These are phyloP conservation scores for Balamuthia mandrillaris DNA, from an alignment of 208 protist species.

Conservation along the genomic window DNA sequence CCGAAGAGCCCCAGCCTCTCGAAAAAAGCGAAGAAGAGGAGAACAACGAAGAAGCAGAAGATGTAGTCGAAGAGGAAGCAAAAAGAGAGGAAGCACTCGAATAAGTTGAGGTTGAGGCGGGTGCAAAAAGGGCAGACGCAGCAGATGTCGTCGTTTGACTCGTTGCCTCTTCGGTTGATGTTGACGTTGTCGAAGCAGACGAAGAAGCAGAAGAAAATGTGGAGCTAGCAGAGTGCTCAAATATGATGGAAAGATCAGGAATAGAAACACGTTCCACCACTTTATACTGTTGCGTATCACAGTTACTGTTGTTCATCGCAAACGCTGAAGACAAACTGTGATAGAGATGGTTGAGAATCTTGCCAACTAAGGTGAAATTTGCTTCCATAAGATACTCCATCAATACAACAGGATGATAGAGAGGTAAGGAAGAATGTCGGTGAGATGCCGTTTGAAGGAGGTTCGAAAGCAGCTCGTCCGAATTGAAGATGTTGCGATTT, in stretches of 20 bases:
- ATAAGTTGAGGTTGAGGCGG: too few species aligned
- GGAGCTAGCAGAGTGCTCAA: too few species aligned
- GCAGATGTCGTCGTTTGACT: too few species aligned
- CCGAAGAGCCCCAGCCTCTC: too few species aligned
- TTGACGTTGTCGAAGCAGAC: neutral
- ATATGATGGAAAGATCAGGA: neutral
- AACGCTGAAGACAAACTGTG: neutral
- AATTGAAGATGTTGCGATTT: neutral
- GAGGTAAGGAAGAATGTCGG: neutral
- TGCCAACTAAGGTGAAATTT: neutral
- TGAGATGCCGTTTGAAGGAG: neutral
- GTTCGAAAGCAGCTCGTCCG: neutral
- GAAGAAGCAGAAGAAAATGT: neutral
- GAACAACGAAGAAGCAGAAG: too few species aligned
- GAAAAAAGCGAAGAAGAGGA: too few species aligned
- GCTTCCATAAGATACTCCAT: neutral
- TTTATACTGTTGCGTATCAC: neutral
- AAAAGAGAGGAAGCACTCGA: neutral
- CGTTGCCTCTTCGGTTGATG: neutral
- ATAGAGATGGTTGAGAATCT: constrained; percentile 7
- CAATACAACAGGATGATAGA: constrained; percentile 23
- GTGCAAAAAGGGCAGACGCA: too few species aligned
- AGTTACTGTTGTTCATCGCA: neutral
- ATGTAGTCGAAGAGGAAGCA: neutral
- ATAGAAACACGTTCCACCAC: neutral